These are phyloP conservation scores for Magnaporthiopsis poae DNA, from an alignment of 2,329 filamentous ascomycete species.

Conservation along the genomic window DNA sequence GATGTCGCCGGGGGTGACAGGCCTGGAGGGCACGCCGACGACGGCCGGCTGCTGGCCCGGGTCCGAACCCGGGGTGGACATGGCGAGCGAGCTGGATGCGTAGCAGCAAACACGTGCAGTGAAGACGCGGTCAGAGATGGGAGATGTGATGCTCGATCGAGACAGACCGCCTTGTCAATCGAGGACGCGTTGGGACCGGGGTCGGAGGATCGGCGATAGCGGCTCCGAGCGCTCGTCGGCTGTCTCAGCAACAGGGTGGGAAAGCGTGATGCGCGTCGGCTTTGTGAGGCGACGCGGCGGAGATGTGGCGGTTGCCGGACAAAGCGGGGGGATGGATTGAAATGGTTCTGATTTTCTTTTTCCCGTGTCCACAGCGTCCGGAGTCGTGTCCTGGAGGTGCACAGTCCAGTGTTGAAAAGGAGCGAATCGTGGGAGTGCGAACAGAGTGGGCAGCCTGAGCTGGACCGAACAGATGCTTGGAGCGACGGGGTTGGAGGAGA, in stretches of 20 bases:
- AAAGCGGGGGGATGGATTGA: not conserved
- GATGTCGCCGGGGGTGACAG: constrained; percentile 12
- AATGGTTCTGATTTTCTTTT: not conserved
- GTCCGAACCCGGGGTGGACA: constrained; percentile 6
- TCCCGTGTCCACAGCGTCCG: not conserved
- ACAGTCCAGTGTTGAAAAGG: not conserved
- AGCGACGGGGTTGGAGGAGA: not conserved
- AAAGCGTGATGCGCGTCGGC: not conserved
- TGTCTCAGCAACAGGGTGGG: not conserved
- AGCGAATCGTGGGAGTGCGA: not conserved
- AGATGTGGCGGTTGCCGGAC: not conserved
- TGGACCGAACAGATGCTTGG: not conserved
- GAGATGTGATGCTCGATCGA: not conserved
- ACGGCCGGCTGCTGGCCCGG: not conserved
- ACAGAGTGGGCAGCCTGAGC: not conserved
- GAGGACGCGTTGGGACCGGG: not conserved
- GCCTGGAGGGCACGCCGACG: constrained; percentile 1
- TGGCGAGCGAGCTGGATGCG: not conserved
- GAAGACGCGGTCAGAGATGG: not conserved
- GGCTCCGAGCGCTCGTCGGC: not conserved
- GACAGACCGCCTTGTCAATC: not conserved
- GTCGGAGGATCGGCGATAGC: not conserved
- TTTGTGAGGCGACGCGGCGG: no score
- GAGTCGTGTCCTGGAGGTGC: not conserved
- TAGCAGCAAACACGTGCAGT: not conserved